Percentiles rank a stretch among this genome's conserved stretches.
Conservation (phyloP, 495 filamentous ascomycete species). For the Penicillium steckii region DNA sequence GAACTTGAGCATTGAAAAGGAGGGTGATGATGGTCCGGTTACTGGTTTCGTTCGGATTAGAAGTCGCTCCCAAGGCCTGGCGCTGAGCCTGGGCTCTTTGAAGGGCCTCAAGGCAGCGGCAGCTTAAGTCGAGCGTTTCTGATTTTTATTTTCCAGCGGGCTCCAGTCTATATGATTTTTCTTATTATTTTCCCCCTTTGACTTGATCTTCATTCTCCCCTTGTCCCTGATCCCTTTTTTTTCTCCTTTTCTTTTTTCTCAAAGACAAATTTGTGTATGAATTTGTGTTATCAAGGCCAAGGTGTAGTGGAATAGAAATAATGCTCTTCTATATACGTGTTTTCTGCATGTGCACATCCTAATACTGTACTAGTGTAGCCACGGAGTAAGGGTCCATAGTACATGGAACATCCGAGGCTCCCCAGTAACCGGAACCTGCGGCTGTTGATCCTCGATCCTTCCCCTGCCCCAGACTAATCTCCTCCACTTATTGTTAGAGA, state of each 20-base stretch:
- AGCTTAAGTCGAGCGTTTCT: conserved; percentile 37
- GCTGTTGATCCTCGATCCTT: conserved; percentile 13
- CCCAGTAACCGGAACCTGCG: conserved; percentile 18
- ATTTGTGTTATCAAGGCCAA: conserved; percentile 23
- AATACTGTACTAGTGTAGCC: too few relatives aligned
- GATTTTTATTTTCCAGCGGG: conserved; percentile 26
- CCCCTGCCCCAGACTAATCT: not conserved
- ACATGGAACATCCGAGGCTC: conserved; percentile 8
- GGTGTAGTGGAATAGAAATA: conserved; percentile 32
- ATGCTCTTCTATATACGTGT: conserved; percentile 8
- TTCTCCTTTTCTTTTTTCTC: conserved; percentile 11
- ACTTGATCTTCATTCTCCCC: conserved; percentile 3
- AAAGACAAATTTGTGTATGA: conserved; percentile 33
- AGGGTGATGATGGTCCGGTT: conserved; percentile 91
- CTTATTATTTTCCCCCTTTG: conserved; percentile 19
- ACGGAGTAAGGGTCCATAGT: not conserved
- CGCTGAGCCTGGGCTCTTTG: conserved; percentile 87
- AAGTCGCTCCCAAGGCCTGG: conserved; percentile 94
- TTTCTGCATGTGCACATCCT: not conserved
- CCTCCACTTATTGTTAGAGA: conserved; percentile 17
- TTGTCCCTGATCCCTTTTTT: conserved; percentile 16
- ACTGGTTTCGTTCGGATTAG: conserved; percentile 99
- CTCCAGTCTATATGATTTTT: conserved; percentile 32
- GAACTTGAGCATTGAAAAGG: conserved; percentile 97
- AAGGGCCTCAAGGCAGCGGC: conserved; percentile 78